A percentile compares a stretch with the other conserved stretches of the same genome.
phyloP scores from a whole-genome alignment of 768 basidiomycete species.

The Rhizopogon vesiculosus region DNA sequence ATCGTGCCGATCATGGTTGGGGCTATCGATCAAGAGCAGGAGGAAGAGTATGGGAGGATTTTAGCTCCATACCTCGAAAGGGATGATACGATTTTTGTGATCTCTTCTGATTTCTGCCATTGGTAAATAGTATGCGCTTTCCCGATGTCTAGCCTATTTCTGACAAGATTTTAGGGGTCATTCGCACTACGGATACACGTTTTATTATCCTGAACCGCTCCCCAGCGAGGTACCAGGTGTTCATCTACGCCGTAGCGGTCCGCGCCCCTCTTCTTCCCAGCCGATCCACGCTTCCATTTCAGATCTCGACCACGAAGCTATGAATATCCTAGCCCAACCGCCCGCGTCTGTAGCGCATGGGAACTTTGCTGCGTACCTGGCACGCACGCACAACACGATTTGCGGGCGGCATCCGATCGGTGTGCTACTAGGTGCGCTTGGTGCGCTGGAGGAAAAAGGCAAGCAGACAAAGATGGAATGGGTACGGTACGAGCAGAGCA shows the following conservation, averaged over 20 bases:
- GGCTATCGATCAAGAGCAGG: conserved; percentile 53
- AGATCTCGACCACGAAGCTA: conserved; percentile 82
- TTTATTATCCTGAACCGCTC: conserved; percentile 70
- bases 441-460: conserved; percentile 44
- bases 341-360: conserved; percentile 53
- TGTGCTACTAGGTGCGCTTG: conserved; percentile 77
- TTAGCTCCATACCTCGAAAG: conserved; percentile 78
- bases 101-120: conserved; percentile 98
- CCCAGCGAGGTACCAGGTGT: conserved; percentile 41
- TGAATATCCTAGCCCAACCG: conserved; percentile 62
- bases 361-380: conserved; percentile 63
- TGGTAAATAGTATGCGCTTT: conserved; percentile 54
- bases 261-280: conserved; percentile 38
- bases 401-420: conserved; percentile 97
- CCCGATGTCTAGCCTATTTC: not conserved
- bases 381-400: conserved; percentile 86
- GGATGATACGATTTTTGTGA: conserved; percentile 80
- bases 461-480: conserved; percentile 51
- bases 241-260: conserved; percentile 42
- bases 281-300: conserved; percentile 84
- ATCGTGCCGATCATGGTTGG: conserved; percentile 94
- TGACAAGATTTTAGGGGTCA: conserved; percentile 52
- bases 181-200: conserved; percentile 77
- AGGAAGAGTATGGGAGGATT: conserved; percentile 60
- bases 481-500: conserved; percentile 94